Conservation (phyloP, 1,284 basidiomycete species). For the Cutaneotrichosporon spelunceum region DNA sequence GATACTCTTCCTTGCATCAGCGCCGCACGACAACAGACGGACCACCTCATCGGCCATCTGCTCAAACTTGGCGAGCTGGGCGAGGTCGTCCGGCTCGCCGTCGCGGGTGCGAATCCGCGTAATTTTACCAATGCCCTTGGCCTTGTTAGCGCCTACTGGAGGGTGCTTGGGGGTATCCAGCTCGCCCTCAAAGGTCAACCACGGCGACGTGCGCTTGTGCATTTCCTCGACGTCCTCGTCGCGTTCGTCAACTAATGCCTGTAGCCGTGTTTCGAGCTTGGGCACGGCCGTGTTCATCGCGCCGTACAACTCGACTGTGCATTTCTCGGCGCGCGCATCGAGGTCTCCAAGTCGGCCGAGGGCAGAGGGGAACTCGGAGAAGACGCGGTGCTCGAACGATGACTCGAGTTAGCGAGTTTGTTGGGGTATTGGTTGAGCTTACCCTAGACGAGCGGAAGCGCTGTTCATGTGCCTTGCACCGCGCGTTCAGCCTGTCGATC, state of each 20-base stretch:
- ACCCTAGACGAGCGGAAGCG: constrained; percentile 41
- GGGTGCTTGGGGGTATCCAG: not conserved
- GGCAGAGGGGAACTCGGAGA: constrained; percentile 34
- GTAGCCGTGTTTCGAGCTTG: constrained; percentile 24
- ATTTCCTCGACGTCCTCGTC: constrained; percentile 36
- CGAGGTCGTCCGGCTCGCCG: constrained; percentile 12
- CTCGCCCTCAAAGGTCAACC: constrained; percentile 29
- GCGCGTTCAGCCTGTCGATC: constrained; percentile 35
- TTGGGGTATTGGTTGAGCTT: not conserved
- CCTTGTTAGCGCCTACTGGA: not conserved
- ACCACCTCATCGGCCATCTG: constrained; percentile 43
- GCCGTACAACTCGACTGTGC: constrained; percentile 24
- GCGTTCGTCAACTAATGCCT: constrained; percentile 26
- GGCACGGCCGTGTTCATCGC: constrained; percentile 27
- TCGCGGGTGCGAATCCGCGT: constrained; percentile 16
- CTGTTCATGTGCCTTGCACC: constrained; percentile 42
- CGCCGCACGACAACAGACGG: constrained; percentile 12
- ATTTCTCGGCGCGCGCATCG: constrained; percentile 40
- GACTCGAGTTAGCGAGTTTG: constrained; percentile 26
- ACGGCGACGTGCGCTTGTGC: constrained; percentile 39
- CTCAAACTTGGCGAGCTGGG: constrained; percentile 35
- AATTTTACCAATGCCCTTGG: constrained; percentile 12
- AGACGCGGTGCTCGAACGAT: constrained; percentile 43
- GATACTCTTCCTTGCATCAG: constrained; percentile 25
- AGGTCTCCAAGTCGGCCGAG: constrained; percentile 29